Evolutionary conservation across 768 basidiomycete species (phyloP).

Genomic region (Punctularia strigosozonata): DNA sequence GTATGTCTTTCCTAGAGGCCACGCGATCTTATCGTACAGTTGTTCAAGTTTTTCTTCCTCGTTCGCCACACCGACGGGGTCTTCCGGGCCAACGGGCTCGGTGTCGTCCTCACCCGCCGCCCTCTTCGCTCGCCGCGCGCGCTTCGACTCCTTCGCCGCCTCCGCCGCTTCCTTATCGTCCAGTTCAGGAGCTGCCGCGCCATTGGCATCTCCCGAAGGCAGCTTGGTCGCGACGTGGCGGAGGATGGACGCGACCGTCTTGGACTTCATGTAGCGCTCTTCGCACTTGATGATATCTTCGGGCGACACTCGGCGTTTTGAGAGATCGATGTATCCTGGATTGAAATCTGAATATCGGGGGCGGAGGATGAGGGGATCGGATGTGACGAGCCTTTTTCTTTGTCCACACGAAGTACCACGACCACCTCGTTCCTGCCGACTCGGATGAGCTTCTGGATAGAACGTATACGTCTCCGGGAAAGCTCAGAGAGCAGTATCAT

Average conservation of each 20-base stretch:
- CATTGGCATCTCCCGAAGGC: constrained; percentile 31
- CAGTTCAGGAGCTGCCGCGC: constrained; percentile 14
- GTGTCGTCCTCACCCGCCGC: constrained; percentile 33
- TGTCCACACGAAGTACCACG: constrained; percentile 95
- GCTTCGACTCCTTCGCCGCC: constrained; percentile 37
- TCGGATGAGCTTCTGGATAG: constrained; percentile 95
- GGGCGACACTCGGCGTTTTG: constrained; percentile 93
- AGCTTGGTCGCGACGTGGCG: constrained; percentile 82
- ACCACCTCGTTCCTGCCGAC: constrained; percentile 98
- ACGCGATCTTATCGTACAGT: constrained; percentile 83
- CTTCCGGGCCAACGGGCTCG: constrained; percentile 29
- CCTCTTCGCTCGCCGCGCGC: constrained; percentile 28
- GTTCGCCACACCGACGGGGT: constrained; percentile 27
- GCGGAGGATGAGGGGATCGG: background rate
- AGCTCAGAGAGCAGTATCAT: constrained; percentile 99
- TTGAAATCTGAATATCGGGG: background rate
- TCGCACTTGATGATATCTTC: constrained; percentile 99
- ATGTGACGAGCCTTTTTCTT: constrained; percentile 76
- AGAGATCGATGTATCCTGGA: constrained; percentile 94
- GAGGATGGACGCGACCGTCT: constrained; percentile 88
- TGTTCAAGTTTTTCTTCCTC: constrained; percentile 77
- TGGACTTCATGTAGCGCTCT: constrained; percentile 96
- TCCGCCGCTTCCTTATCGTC: constrained; percentile 17
- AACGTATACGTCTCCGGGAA: constrained; percentile 89
- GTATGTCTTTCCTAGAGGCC: constrained; percentile 87